Percentiles rank a stretch among this genome's conserved stretches.
These are phyloP conservation scores for Taphrina populina DNA, from an alignment of 1,139 yeast species.

Conservation along the genomic window DNA sequence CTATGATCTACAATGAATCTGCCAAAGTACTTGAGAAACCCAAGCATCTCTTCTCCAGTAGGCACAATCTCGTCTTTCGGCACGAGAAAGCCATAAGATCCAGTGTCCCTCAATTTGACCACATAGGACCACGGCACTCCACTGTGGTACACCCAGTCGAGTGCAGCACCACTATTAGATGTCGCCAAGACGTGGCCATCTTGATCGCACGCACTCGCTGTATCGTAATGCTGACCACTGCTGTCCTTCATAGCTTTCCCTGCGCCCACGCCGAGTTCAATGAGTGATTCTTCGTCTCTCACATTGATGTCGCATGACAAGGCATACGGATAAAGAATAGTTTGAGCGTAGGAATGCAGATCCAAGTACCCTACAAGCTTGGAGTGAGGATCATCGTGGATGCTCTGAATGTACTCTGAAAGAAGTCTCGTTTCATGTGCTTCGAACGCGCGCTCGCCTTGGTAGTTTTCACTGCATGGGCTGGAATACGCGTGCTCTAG, in stretches of 20 bases:
- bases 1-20: constrained; percentile 50
- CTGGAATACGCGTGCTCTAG: constrained; percentile 2
- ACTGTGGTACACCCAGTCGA: constrained; percentile 78
- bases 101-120: constrained; percentile 75
- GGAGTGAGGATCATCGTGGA: constrained; percentile 54
- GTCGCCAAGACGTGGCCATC: constrained; percentile 54
- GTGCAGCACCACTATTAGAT: constrained; percentile 74
- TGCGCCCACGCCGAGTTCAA: constrained; percentile 78
- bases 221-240: constrained; percentile 64
- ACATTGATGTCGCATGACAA: constrained; percentile 71
- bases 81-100: constrained; percentile 76
- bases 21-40: constrained; percentile 69
- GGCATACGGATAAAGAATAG: constrained; percentile 74
- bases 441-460: constrained; percentile 74
- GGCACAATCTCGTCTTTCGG: constrained; percentile 71
- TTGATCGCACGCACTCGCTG: constrained; percentile 63
- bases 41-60: constrained; percentile 70
- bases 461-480: constrained; percentile 49
- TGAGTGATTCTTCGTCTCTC: constrained; percentile 73
- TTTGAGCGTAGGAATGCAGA: constrained; percentile 77
- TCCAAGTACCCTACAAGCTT: constrained; percentile 74
- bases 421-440: constrained; percentile 69
- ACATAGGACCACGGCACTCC: constrained; percentile 80
- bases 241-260: constrained; percentile 66
- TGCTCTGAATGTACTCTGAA: constrained; percentile 59